These are phyloP conservation scores for Colletotrichum liriopes DNA, from an alignment of 2,329 filamentous ascomycete species.

Conservation along the genomic window DNA sequence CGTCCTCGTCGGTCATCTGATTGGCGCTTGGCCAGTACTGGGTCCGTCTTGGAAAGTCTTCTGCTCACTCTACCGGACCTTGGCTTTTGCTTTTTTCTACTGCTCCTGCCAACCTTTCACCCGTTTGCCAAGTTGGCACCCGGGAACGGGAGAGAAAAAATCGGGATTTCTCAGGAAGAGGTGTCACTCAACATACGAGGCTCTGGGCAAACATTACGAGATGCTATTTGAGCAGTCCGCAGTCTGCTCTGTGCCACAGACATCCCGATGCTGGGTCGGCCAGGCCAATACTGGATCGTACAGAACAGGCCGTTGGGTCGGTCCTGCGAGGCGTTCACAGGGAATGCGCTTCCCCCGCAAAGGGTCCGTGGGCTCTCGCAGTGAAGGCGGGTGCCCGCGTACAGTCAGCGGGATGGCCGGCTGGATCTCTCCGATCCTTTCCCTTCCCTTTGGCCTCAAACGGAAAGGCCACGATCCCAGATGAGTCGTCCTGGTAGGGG, in stretches of 20 bases:
- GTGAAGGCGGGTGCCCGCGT: not conserved
- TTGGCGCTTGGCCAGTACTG: slow-evolving; percentile 38
- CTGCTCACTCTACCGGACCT: not conserved
- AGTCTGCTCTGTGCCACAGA: not conserved
- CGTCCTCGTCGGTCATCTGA: slow-evolving; percentile 26
- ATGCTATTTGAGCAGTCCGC: not conserved
- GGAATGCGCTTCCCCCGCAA: slow-evolving; percentile 11
- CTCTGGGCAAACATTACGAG: not conserved
- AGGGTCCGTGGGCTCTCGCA: slow-evolving; percentile 18
- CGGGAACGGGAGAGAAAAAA: not conserved
- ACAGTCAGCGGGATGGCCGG: slow-evolving; percentile 30
- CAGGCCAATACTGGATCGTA: not conserved
- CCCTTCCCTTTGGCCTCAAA: slow-evolving; percentile 13
- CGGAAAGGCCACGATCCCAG: slow-evolving; percentile 24
- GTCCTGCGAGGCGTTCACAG: not conserved
- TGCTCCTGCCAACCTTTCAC: not conserved
- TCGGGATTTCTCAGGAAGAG: not conserved
- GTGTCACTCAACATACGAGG: not conserved
- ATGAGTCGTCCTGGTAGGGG: not conserved
- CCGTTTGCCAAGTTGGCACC: not conserved
- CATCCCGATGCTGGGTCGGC: slow-evolving; percentile 4
- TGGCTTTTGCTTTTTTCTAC: slow-evolving; percentile 4
- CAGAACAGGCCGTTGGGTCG: not conserved
- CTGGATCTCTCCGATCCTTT: slow-evolving; percentile 32
- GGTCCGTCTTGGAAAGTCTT: slow-evolving; percentile 23